Evolutionary conservation across 495 filamentous ascomycete genomes (phyloP).

Genomic region (Aspergillus avenaceus): DNA sequence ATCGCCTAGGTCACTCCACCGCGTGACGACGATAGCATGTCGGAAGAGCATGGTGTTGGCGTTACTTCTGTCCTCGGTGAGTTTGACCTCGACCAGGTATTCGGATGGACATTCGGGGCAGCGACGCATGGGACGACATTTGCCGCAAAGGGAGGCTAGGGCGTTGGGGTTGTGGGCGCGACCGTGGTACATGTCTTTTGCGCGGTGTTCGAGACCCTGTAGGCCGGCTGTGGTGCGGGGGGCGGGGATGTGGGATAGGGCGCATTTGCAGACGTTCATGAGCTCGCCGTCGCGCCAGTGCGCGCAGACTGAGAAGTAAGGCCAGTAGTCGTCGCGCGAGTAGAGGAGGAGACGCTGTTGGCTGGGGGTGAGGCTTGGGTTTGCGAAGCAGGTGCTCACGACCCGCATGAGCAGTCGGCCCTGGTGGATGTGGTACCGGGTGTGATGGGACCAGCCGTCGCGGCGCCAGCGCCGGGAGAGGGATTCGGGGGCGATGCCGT

Average conservation of each 20-base stretch:
- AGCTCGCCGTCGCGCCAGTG: conserved; percentile 59
- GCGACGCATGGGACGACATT: conserved; percentile 52
- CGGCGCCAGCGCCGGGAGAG: conserved; percentile 48
- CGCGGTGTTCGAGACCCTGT: conserved; percentile 35
- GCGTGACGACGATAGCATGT: conserved; percentile 55
- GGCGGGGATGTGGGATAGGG: conserved; percentile 49
- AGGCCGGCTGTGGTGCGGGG: conserved; percentile 34
- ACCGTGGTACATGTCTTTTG: conserved; percentile 31
- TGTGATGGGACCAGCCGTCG: conserved; percentile 45
- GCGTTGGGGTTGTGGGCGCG: conserved; percentile 39
- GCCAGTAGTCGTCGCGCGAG: conserved; percentile 54
- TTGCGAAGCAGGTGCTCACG: conserved; percentile 40
- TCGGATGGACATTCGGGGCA: conserved; percentile 59
- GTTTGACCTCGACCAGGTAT: conserved; percentile 54
- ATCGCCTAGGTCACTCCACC: conserved; percentile 58
- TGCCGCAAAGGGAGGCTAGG: conserved; percentile 45
- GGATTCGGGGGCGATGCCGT: conserved; percentile 40
- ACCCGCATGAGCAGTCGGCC: conserved; percentile 52
- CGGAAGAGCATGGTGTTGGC: conserved; percentile 36
- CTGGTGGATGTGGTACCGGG: conserved; percentile 47
- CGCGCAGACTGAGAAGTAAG: conserved; percentile 54
- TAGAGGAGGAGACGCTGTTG: conserved; percentile 49
- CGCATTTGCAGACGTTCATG: conserved; percentile 55
- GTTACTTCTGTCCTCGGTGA: conserved; percentile 44
- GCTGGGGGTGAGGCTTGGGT: conserved; percentile 36